Evolutionary conservation across 2,329 filamentous ascomycete species (phyloP), one percentile per base, ranked within the genome.

Genomic region (Hymenoscyphus repandus): DNA sequence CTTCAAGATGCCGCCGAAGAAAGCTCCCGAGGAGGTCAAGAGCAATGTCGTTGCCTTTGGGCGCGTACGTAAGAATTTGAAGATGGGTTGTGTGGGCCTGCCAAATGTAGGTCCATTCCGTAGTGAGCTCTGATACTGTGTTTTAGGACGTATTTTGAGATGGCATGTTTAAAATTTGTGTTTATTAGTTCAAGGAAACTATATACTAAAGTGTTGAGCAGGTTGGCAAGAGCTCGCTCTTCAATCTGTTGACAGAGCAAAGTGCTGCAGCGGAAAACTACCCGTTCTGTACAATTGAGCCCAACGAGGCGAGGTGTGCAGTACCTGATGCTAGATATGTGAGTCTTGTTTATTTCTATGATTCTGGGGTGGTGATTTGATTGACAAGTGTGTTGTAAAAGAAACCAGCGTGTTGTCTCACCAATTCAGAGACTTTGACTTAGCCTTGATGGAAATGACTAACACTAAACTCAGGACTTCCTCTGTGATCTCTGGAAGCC

Each of bases 91-190:
- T 55, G 71, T 74, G 30, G 71, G 71, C 40, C 63, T 74, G 45
- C 71, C 71, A 36, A 74, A 74, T 47, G 71, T 74, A 45, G 71
- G n/a, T n/a, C n/a, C n/a, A n/a, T n/a, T n/a, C n/a, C n/a, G n/a
- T n/a, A n/a, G n/a, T n/a, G n/a, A n/a, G n/a, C n/a, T n/a, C n/a
- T n/a, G n/a, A n/a, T n/a, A n/a, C n/a, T n/a, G n/a, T n/a, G n/a
- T n/a, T n/a, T n/a, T n/a, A n/a, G n/a, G n/a, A n/a, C n/a, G n/a
- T n/a, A n/a, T n/a, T n/a, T n/a, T n/a, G n/a, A n/a, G n/a, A n/a
- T n/a, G n/a, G n/a, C n/a, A n/a, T n/a, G n/a, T n/a, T n/a, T n/a
- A n/a, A n/a, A n/a, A n/a, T n/a, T n/a, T n/a, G n/a, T n/a, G n/a
- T n/a, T n/a, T n/a, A n/a, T n/a, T n/a, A n/a, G n/a, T n/a, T n/a